Evolutionary conservation across 306 rosid species (phyloP), one percentile per base, ranked within the genome.

Genomic region (Clitoria ternatea): DNA sequence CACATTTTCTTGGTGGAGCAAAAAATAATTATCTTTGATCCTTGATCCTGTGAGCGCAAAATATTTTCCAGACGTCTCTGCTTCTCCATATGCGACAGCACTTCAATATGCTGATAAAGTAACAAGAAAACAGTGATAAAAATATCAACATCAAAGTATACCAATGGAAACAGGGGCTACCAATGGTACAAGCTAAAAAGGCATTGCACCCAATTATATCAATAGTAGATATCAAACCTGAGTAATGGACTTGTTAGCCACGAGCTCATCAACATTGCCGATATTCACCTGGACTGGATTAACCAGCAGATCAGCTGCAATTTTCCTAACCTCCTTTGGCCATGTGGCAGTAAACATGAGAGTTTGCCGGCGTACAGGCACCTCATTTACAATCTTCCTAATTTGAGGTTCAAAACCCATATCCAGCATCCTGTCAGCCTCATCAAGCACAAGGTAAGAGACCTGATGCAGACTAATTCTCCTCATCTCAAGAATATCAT

Each of bases 361-460:
- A 52, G 99, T 95, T 87, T 95, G 99, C 76, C 99, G 86, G 11
- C 96, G 88, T 63, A 90, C 63, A 76, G 99, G 99, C 70, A 95
- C 92, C 87, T 88, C 97, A 32, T 87, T 95, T 72, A 95, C 99
- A 73, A 95, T 81, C 88, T 95, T 91, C 83, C 97, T 85, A 72
- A 95, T 95, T 82, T 95, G 99, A 76, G 99, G 99, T 78, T 95
- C 99, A 79, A 95, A 95, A 49, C 99, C 99, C 99, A 95, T 95
- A 85, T 95, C 99, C 61, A 95, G 86, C 99, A 95, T 95, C 37
- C 99, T 88, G 73, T 95, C 99, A 56, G 99, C 99, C 83, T 95
- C 99, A 71, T 95, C 99, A 29, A 95, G 87, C 64, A 95, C 99
- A 56, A 91, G 95, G 73, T 87, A 95, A 57, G 99, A 91, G 47